Conservation (phyloP, 768 basidiomycete genomes). For the Gymnopilus dilepis region DNA sequence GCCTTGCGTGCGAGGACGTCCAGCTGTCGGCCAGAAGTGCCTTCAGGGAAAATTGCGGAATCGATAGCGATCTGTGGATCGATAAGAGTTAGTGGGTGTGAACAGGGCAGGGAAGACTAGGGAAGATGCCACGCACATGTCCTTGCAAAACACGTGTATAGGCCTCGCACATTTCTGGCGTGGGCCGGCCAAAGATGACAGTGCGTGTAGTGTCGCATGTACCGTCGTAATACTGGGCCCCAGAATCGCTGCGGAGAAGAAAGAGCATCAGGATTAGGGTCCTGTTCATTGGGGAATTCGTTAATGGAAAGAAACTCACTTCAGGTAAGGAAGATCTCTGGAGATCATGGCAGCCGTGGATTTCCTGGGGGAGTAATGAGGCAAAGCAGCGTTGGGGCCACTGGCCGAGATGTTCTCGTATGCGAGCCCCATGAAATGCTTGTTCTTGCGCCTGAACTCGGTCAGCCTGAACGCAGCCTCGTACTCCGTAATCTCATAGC, state of each 20-base stretch:
- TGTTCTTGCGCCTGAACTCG: conserved; percentile 71
- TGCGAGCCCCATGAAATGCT: conserved; percentile 83
- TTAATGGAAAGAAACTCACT: conserved; percentile 53
- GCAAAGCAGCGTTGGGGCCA: conserved; percentile 91
- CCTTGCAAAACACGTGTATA: conserved; percentile 96
- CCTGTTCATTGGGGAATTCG: conserved; percentile 10
- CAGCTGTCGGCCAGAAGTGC: conserved; percentile 81
- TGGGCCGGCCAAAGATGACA: conserved; percentile 86
- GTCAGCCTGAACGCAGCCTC: conserved; percentile 87
- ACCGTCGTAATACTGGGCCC: conserved; percentile 88
- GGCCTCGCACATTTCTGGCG: conserved; percentile 85
- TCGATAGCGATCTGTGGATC: conserved; percentile 84
- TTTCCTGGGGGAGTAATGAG: conserved; percentile 88
- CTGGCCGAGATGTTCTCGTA: conserved; percentile 91
- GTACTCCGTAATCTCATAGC: conserved; percentile 89
- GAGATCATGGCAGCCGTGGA: conserved; percentile 74
- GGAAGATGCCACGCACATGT: conserved; percentile 66
- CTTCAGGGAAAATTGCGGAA: conserved; percentile 87
- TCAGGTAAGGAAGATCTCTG: conserved; percentile 83
- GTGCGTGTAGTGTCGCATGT: conserved; percentile 88
- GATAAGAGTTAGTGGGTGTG: conserved; percentile 17
- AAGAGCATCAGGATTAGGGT: background rate
- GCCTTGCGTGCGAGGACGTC: conserved; percentile 91
- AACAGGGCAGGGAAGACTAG: conserved; percentile 19
- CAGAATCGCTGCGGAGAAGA: conserved; percentile 73